A percentile compares a stretch with the other conserved stretches of the same genome.
Conservation (phyloP, 495 filamentous ascomycete species). For the Hypoxylon intermedium region DNA sequence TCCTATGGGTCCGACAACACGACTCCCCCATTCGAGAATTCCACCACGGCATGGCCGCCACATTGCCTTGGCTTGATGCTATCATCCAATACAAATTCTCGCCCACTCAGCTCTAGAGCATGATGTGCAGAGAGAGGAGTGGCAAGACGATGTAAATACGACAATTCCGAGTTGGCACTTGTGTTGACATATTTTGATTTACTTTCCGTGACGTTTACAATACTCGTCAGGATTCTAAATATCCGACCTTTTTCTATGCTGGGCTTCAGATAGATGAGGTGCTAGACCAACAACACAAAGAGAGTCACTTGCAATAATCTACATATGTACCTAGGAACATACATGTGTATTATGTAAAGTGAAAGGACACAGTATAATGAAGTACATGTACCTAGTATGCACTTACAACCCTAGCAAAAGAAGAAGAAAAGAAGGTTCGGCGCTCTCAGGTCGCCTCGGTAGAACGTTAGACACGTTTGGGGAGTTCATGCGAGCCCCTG, state of each 20-base stretch:
- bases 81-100: background rate
- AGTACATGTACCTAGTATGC: too few relatives aligned
- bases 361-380: too few relatives aligned
- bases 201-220: too few relatives aligned
- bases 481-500: constrained; percentile 38
- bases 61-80: background rate
- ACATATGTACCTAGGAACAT: too few relatives aligned
- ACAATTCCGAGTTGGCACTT: background rate
- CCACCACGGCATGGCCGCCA: background rate
- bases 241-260: too few relatives aligned
- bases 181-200: background rate
- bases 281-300: too few relatives aligned
- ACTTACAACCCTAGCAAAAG: too few relatives aligned
- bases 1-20: background rate
- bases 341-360: too few relatives aligned
- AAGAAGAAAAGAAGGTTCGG: background rate
- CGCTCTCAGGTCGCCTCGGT: constrained; percentile 34
- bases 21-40: background rate
- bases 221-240: too few relatives aligned
- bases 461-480: constrained; percentile 34
- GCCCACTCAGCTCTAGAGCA: background rate
- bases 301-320: too few relatives aligned
- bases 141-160: too few relatives aligned
- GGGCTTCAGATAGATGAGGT: too few relatives aligned
- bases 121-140: background rate